Evolutionary conservation across 1,284 basidiomycete genomes (phyloP).

Genomic region (Butyriboletus appendiculatus): DNA sequence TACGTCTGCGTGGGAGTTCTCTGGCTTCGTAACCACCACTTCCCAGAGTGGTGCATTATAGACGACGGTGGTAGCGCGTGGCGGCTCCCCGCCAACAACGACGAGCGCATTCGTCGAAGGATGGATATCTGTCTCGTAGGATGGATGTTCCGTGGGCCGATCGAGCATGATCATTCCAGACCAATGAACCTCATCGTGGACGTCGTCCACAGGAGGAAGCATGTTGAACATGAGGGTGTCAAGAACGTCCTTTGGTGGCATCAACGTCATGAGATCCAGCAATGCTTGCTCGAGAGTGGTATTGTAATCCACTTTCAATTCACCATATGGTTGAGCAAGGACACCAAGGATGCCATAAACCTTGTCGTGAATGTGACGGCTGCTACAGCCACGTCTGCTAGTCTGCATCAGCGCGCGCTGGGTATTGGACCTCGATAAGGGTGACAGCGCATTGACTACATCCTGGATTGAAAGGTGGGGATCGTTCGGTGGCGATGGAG

Average conservation of each 20-base stretch:
- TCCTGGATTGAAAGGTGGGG: not conserved
- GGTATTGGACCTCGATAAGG: not conserved
- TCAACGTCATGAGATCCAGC: constrained; percentile 10
- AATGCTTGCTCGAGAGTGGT: not conserved
- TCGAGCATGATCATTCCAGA: constrained; percentile 11
- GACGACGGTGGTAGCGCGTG: not conserved
- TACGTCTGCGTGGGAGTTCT: not conserved
- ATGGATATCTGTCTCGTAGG: constrained; percentile 8
- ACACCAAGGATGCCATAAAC: constrained; percentile 12
- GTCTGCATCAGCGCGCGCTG: not conserved
- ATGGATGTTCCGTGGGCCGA: constrained; percentile 7
- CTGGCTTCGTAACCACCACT: constrained; percentile 3
- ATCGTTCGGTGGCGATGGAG: not conserved
- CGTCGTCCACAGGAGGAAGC: not conserved
- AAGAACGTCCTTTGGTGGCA: constrained; percentile 7
- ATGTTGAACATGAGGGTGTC: constrained; percentile 8
- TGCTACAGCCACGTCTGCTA: not conserved
- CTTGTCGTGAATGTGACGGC: not conserved
- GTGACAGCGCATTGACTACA: not conserved
- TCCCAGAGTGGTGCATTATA: constrained; percentile 4
- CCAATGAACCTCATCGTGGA: constrained; percentile 1
- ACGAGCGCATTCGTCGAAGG: constrained; percentile 1
- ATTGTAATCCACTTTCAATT: not conserved
- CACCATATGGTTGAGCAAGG: not conserved
- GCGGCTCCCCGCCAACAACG: not conserved